Evolutionary conservation across 2,329 filamentous ascomycete genomes (phyloP).

Genomic region (Sarocladium brachiariae): DNA sequence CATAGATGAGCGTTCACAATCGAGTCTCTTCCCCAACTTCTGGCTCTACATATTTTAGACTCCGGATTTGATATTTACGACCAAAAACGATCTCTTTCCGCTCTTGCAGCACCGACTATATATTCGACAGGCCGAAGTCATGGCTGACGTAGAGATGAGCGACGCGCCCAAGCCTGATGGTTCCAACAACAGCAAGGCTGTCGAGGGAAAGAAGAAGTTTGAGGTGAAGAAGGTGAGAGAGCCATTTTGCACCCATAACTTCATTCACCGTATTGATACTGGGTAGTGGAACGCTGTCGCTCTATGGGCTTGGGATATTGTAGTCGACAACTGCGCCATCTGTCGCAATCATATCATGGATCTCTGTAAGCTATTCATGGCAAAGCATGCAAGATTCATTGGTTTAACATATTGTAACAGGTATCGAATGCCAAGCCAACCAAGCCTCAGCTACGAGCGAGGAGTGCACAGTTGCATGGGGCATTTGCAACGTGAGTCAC

Average conservation of each 20-base stretch:
- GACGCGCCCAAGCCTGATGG: conserved; percentile 59
- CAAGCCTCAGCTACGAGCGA: conserved; percentile 95
- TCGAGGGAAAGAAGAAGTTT: conserved; percentile 84
- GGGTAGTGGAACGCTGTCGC: conserved; percentile 94
- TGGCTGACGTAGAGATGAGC: conserved; percentile 97
- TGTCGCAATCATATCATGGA: conserved; percentile 99
- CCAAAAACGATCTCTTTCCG: too few species aligned
- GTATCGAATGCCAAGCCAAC: conserved; percentile 98
- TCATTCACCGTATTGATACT: too few species aligned
- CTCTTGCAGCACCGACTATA: too few species aligned
- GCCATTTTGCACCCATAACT: too few species aligned
- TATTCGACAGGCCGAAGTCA: conserved; percentile 34
- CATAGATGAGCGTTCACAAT: too few species aligned
- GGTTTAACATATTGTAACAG: conserved; percentile 35
- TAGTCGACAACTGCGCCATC: conserved; percentile 98
- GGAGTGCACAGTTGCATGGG: conserved; percentile 98
- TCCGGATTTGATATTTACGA: too few species aligned
- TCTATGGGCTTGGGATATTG: conserved; percentile 98
- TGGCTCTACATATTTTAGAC: too few species aligned
- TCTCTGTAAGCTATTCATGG: conserved; percentile 79
- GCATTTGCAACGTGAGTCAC: conserved; percentile 89
- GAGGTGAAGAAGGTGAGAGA: conserved; percentile 92
- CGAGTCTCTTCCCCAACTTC: too few species aligned
- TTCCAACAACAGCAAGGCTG: conserved; percentile 46
- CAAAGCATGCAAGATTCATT: background rate